Evolutionary conservation across 2,329 filamentous ascomycete species (phyloP), one percentile per base, ranked within the genome.

Genomic region (Alternaria gansuensis): DNA sequence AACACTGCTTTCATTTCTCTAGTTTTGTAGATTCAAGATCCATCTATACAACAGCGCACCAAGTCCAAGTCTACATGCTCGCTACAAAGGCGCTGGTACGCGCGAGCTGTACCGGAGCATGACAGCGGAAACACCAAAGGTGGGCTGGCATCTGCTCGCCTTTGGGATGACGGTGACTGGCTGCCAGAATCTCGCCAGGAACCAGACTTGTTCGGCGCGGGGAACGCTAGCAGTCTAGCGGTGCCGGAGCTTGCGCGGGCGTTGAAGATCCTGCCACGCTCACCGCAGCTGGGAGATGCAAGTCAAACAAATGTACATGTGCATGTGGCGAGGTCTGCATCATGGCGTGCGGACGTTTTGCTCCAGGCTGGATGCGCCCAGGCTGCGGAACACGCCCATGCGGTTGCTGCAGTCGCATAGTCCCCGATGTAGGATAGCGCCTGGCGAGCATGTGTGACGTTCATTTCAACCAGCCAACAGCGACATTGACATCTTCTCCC

Each of bases 171-270:
- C 56, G 62, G 44, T 63, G 51, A 57, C 44, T 64, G 64, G 64
- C 58, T 57, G 64, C 61, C 45, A 49, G 57, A 60, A 50, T 51
- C 26, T 60, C 52, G 61, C 62, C 65, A 69, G 67, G 64, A 65
- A 71, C 66, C 60, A 64, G 57, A 56, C 51, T 37, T 59, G 59
- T 57, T 61, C 54, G 51, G 57, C 65, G 68, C 66, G 68, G 68
- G 67, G 68, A 69, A 67, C 61, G 60, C 65, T 69, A 70, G 29
- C 37, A 46, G 54, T 41, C 13, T 64, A 64, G 59, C 28, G 41
- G 57, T 62, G 62, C 60, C 60, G 62, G 62, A 43, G 54, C 48
- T 62, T 55, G 57, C 52, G 50, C 56, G 57, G 45, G 41, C 59
- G 41, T 36, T 55, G 61, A 57, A 65, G 58, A 65, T 54, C 60